Evolutionary conservation across 345 rosid genomes (phyloP).

Genomic region (Salix dunnii): DNA sequence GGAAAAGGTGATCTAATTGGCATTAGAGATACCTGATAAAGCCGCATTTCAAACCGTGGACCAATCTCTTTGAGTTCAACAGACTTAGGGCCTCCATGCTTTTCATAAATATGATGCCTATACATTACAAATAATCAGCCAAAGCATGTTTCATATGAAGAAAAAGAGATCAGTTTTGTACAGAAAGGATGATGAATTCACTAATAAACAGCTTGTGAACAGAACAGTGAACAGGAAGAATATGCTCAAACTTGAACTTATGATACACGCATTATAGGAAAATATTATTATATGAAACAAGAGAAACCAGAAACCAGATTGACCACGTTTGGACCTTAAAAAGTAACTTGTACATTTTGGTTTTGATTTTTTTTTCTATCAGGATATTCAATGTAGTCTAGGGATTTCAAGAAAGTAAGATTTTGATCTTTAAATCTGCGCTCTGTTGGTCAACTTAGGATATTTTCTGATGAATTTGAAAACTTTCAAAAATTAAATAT

Average conservation of each 20-base stretch:
- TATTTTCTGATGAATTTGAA: background rate
- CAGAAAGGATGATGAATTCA: background rate
- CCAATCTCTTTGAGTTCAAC: slow-evolving; percentile 82
- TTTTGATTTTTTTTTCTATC: background rate
- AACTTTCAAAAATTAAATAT: background rate
- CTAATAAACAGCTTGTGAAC: background rate
- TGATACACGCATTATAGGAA: background rate
- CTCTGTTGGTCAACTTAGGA: background rate
- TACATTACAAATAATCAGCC: background rate
- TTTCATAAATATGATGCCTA: slow-evolving; percentile 82
- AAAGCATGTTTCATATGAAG: background rate
- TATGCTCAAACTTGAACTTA: background rate
- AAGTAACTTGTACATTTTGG: background rate
- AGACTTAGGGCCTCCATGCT: slow-evolving; percentile 72
- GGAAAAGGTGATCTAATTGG: background rate
- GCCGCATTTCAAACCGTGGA: slow-evolving; percentile 84
- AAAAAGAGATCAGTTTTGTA: background rate
- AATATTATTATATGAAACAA: background rate
- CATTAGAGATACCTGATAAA: slow-evolving; percentile 59
- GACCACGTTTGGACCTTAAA: background rate
- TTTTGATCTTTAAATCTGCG: background rate
- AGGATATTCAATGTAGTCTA: background rate
- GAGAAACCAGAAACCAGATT: background rate
- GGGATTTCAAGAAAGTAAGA: background rate
- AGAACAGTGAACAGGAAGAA: background rate